phyloP scores from a whole-genome alignment of 2,329 filamentous ascomycete genomes.

The Phyllosticta paracitricarpa region DNA sequence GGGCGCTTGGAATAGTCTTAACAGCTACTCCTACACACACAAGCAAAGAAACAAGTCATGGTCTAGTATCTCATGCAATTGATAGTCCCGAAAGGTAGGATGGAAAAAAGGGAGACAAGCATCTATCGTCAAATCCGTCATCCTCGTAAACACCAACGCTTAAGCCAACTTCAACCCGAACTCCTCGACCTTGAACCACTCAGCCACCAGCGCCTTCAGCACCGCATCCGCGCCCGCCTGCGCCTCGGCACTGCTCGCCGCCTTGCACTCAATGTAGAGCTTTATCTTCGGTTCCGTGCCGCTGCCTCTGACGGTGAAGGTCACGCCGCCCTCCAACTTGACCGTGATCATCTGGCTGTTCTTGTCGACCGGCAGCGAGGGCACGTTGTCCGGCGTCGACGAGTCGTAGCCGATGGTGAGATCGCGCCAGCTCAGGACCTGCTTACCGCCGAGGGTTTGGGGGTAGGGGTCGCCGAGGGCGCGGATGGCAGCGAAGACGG shows the following conservation, averaged over 20 bases:
- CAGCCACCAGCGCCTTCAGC: conserved; percentile 34
- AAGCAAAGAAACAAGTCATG: too few relatives aligned
- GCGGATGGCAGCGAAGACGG: conserved; percentile 47
- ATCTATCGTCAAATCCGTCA: not conserved
- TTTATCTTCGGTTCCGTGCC: conserved; percentile 61
- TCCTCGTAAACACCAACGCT: not conserved
- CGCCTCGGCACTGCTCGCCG: conserved; percentile 31
- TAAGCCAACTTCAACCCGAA: conserved; percentile 26
- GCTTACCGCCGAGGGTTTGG: conserved; percentile 39
- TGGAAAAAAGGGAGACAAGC: not conserved
- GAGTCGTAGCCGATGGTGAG: conserved; percentile 53
- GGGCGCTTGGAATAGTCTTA: too few relatives aligned
- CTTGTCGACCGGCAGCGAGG: conserved; percentile 46
- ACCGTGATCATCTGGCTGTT: conserved; percentile 55
- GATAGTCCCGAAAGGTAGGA: too few relatives aligned
- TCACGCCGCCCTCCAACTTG: conserved; percentile 45
- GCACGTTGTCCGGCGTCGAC: conserved; percentile 39
- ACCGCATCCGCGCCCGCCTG: conserved; percentile 36
- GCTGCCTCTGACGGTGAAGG: conserved; percentile 51
- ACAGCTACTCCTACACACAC: too few relatives aligned
- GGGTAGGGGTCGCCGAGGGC: conserved; percentile 31
- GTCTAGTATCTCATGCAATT: too few relatives aligned
- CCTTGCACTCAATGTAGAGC: conserved; percentile 43
- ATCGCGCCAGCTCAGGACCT: conserved; percentile 51
- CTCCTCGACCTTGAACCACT: conserved; percentile 39